These are phyloP conservation scores for Dryas integrifolia DNA, from an alignment of 331 rosid species.

Conservation along the genomic window DNA sequence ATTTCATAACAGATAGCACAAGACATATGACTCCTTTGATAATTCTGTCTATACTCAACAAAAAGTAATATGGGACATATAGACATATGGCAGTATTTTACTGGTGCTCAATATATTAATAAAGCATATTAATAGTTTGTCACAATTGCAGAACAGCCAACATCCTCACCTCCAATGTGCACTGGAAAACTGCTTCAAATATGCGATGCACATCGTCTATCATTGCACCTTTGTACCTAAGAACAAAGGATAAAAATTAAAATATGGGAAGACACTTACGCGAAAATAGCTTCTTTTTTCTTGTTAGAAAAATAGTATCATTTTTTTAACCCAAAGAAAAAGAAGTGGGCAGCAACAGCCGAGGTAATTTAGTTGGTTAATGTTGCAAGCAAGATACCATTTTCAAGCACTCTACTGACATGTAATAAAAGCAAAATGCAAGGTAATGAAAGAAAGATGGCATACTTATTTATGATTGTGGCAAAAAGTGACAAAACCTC, in stretches of 20 bases:
- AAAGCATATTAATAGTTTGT: neutral
- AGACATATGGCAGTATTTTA: neutral
- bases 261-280: neutral
- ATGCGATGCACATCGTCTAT: constrained; percentile 82
- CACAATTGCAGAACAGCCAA: constrained; percentile 17
- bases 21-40: neutral
- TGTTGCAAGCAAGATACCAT: neutral
- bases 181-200: constrained; percentile 95
- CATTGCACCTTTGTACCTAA: constrained; percentile 80
- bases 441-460: constrained; percentile 3
- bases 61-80: neutral
- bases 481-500: constrained; percentile 97
- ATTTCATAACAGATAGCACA: neutral
- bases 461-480: constrained; percentile 82
- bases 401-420: neutral
- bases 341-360: neutral
- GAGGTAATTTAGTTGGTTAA: neutral
- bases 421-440: neutral
- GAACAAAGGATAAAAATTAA: constrained; percentile 16
- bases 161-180: constrained; percentile 78
- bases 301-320: neutral
- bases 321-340: neutral
- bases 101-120: neutral
- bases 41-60: neutral
- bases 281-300: neutral